These are phyloP conservation scores for Fusarium dimerum DNA, from an alignment of 2,329 filamentous ascomycete species.

Conservation along the genomic window DNA sequence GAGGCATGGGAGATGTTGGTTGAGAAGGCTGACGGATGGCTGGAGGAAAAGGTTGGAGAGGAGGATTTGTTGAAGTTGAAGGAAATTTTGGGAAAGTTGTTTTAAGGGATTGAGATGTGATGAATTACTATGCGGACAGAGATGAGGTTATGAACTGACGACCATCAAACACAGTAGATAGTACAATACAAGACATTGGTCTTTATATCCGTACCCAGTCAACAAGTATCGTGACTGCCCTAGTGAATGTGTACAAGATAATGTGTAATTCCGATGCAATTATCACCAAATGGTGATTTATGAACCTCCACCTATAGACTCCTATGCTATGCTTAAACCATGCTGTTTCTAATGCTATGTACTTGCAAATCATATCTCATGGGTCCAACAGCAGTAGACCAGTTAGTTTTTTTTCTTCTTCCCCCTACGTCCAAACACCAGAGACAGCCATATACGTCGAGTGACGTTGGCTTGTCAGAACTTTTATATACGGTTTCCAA, in stretches of 20 bases:
- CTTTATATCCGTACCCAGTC: too few relatives aligned
- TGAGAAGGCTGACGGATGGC: constrained; percentile 58
- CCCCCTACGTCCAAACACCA: too few relatives aligned
- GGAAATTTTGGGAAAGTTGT: constrained; percentile 14
- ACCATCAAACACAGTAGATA: too few relatives aligned
- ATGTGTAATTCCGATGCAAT: too few relatives aligned
- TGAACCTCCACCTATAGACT: not conserved
- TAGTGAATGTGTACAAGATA: too few relatives aligned
- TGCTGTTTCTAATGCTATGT: not conserved
- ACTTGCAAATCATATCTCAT: not conserved
- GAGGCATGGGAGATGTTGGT: constrained; percentile 67
- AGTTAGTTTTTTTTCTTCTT: too few relatives aligned
- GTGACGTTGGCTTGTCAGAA: not conserved
- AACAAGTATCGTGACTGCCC: too few relatives aligned
- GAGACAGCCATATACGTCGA: too few relatives aligned
- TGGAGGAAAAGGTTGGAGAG: constrained; percentile 31
- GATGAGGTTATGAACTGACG: not conserved
- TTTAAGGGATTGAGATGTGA: constrained; percentile 5
- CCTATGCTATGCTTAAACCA: not conserved
- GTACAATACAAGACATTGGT: too few relatives aligned
- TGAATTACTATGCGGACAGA: not conserved
- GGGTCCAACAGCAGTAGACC: too few relatives aligned
- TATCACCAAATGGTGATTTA: too few relatives aligned
- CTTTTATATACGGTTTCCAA: constrained; percentile 35
- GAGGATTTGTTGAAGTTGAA: constrained; percentile 15